Conservation (phyloP, 768 basidiomycete species). For the Pulveroboletus frians region DNA sequence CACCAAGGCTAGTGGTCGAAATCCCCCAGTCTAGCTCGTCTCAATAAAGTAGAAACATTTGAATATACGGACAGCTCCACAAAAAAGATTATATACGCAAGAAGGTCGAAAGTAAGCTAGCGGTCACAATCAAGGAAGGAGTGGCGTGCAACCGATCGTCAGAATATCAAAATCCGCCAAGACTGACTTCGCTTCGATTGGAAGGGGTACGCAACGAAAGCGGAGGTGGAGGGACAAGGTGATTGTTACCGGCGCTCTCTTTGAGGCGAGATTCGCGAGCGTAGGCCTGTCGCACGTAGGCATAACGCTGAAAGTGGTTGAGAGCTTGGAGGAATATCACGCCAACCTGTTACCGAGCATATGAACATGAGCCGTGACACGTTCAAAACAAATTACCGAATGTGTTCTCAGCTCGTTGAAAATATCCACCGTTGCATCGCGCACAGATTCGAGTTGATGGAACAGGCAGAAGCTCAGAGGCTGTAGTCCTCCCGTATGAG, state of each 20-base stretch:
- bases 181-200: slow-evolving; percentile 43
- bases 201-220: slow-evolving; percentile 32
- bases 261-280: slow-evolving; percentile 46
- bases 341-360: slow-evolving; percentile 53
- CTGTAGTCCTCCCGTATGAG: slow-evolving; percentile 75
- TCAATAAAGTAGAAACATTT: not conserved
- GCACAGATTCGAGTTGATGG: slow-evolving; percentile 73
- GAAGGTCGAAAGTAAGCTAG: slow-evolving; percentile 29
- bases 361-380: slow-evolving; percentile 9
- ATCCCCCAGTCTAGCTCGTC: not conserved
- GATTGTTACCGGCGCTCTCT: slow-evolving; percentile 27
- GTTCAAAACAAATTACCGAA: slow-evolving; percentile 49
- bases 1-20: not conserved
- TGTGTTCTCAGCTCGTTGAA: slow-evolving; percentile 74
- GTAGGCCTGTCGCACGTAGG: slow-evolving; percentile 80
- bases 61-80: not conserved
- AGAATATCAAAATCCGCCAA: slow-evolving; percentile 29
- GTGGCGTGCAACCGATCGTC: not conserved
- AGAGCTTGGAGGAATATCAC: slow-evolving; percentile 69
- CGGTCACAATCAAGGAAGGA: not conserved
- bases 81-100: slow-evolving; percentile 21
- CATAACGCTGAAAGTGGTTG: slow-evolving; percentile 86
- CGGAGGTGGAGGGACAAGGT: slow-evolving; percentile 31
- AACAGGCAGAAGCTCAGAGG: slow-evolving; percentile 88
- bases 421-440: slow-evolving; percentile 77